phyloP scores from a whole-genome alignment of 352 stramenopile genomes.

The Phytophthora kernoviae region DNA sequence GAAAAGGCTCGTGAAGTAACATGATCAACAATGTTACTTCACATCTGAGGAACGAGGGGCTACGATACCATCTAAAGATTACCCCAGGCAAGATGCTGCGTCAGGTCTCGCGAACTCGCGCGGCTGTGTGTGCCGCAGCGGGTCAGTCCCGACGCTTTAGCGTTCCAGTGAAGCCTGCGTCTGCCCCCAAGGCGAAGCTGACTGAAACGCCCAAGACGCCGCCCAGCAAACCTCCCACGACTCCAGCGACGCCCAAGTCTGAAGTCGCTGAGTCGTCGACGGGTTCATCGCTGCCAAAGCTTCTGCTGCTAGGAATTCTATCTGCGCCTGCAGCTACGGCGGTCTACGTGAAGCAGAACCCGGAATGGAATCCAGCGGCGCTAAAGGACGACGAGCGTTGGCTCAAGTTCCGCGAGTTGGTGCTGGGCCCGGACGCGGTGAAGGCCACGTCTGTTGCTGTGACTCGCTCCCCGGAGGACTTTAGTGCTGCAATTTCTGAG shows the following conservation, averaged over 20 bases:
- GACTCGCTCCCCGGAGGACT: constrained; percentile 45
- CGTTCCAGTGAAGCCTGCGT: constrained; percentile 15
- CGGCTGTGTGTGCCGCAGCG: constrained; percentile 15
- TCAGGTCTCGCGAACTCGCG: constrained; percentile 27
- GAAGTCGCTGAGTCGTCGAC: constrained; percentile 39
- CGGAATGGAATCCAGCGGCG: constrained; percentile 71
- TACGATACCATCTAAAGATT: neutral
- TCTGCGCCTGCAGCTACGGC: constrained; percentile 53
- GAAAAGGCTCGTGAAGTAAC: too few species aligned
- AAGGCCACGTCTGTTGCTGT: constrained; percentile 5
- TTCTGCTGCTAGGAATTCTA: constrained; percentile 57
- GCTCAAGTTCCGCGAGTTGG: constrained; percentile 77
- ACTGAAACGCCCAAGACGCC: constrained; percentile 7
- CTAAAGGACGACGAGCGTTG: constrained; percentile 68
- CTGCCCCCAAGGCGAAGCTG: constrained; percentile 4
- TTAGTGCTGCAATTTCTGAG: constrained; percentile 57
- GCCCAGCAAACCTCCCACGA: constrained; percentile 8
- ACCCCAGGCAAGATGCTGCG: constrained; percentile 25
- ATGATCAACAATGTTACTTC: neutral
- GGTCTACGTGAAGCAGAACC: constrained; percentile 81
- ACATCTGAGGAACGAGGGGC: neutral
- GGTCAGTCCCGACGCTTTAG: constrained; percentile 19
- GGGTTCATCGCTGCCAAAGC: constrained; percentile 48
- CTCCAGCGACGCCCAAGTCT: constrained; percentile 7
- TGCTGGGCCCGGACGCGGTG: constrained; percentile 45